Percentiles rank a stretch among this genome's conserved stretches.
phyloP scores from a whole-genome alignment of 805 yeast species.

The Candida alai region DNA sequence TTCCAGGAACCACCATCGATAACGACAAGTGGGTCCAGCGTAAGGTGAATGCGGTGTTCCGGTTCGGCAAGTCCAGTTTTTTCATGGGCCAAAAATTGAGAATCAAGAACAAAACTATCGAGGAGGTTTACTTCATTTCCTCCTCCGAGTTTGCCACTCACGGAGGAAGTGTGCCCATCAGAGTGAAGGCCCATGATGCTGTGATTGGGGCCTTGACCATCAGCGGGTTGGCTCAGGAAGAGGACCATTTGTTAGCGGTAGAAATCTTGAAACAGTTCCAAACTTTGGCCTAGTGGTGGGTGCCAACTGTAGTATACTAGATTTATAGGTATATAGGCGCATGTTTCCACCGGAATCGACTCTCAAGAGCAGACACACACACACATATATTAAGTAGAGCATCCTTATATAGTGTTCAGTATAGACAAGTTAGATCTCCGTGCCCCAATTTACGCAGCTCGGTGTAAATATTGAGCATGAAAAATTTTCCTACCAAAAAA shows the following conservation, averaged over 20 bases:
- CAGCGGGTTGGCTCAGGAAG: slow-evolving; percentile 53
- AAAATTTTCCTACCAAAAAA: too few relatives aligned
- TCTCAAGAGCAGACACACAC: too few relatives aligned
- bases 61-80: slow-evolving; percentile 48
- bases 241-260: slow-evolving; percentile 50
- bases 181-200: slow-evolving; percentile 29
- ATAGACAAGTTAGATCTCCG: too few relatives aligned
- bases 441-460: slow-evolving; percentile 1
- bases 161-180: slow-evolving; percentile 56
- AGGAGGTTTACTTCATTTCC: slow-evolving; percentile 36
- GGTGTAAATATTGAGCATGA: slow-evolving; percentile 1
- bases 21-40: slow-evolving; percentile 53
- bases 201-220: slow-evolving; percentile 49
- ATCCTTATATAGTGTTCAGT: too few relatives aligned
- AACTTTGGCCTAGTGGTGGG: too few relatives aligned
- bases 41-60: slow-evolving; percentile 45
- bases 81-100: slow-evolving; percentile 43
- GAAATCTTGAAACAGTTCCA: slow-evolving; percentile 19
- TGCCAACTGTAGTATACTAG: too few relatives aligned
- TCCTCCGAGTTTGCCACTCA: slow-evolving; percentile 46
- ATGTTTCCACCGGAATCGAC: too few relatives aligned
- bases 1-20: slow-evolving; percentile 39
- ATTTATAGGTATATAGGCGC: too few relatives aligned
- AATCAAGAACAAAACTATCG: slow-evolving; percentile 31
- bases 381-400: too few relatives aligned